phyloP scores from a whole-genome alignment of 768 basidiomycete genomes.

The Phanerodontia chrysosporium region DNA sequence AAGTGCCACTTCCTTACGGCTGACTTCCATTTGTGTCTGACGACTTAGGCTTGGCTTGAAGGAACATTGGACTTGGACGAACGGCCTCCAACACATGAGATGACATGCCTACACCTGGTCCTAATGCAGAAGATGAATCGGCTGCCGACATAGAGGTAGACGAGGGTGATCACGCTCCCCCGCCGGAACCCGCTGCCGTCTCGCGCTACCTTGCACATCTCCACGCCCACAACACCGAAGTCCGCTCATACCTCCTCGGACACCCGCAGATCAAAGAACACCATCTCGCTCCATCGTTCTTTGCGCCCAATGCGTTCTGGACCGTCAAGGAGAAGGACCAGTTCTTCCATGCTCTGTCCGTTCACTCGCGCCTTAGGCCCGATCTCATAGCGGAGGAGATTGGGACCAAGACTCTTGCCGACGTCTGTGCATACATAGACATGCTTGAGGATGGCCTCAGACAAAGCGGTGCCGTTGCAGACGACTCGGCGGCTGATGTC shows the following conservation, averaged over 20 bases:
- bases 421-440: constrained; percentile 67
- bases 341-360: constrained; percentile 67
- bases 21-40: background rate
- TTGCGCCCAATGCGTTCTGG: constrained; percentile 45
- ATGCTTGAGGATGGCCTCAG: constrained; percentile 39
- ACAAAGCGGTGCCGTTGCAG: background rate
- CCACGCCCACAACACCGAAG: constrained; percentile 30
- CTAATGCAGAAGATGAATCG: background rate
- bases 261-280: constrained; percentile 20
- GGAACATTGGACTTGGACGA: too few relatives aligned
- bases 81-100: background rate
- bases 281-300: constrained; percentile 33
- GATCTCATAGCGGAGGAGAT: constrained; percentile 71
- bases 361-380: constrained; percentile 68
- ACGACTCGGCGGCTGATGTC: background rate
- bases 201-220: constrained; percentile 27
- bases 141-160: background rate
- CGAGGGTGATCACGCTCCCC: background rate
- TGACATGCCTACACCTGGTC: constrained; percentile 9
- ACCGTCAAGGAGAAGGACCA: constrained; percentile 59
- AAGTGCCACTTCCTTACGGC: too few relatives aligned
- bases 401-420: constrained; percentile 59
- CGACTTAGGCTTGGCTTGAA: background rate
- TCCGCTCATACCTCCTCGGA: constrained; percentile 36
- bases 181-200: background rate